These are phyloP conservation scores for Sphaerulina musiva DNA, from an alignment of 2,329 filamentous ascomycete genomes.

Conservation along the genomic window DNA sequence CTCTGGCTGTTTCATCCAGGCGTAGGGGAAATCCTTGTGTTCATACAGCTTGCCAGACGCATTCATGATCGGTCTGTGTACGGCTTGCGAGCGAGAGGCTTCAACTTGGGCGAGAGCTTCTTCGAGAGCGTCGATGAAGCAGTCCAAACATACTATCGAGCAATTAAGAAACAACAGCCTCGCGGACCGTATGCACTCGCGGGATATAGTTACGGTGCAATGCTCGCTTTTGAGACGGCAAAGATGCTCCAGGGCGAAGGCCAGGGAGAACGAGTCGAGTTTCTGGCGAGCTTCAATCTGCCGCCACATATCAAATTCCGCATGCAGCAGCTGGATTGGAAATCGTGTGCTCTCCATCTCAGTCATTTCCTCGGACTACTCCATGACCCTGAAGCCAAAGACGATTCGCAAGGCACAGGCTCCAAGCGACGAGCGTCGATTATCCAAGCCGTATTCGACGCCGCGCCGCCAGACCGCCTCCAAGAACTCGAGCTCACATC, in stretches of 20 bases:
- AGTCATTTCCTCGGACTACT: conserved; percentile 39
- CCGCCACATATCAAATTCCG: conserved; percentile 45
- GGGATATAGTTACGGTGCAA: conserved; percentile 48
- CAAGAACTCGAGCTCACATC: neutral
- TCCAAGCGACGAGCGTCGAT: neutral
- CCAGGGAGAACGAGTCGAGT: conserved; percentile 31
- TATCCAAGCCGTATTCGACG: neutral
- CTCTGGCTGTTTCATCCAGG: conserved; percentile 36
- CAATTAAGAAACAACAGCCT: conserved; percentile 41
- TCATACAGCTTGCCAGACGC: conserved; percentile 34
- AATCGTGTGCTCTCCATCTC: conserved; percentile 38
- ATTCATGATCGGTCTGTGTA: conserved; percentile 42
- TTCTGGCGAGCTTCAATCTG: conserved; percentile 43
- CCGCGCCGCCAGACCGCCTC: neutral
- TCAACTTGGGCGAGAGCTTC: conserved; percentile 37
- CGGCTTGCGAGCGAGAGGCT: conserved; percentile 42
- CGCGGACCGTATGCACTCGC: conserved; percentile 47
- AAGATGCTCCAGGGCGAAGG: conserved; percentile 38
- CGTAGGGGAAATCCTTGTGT: conserved; percentile 36
- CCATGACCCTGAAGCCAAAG: conserved; percentile 16
- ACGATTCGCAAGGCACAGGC: neutral
- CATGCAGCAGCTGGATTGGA: conserved; percentile 39
- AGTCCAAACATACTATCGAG: conserved; percentile 36
- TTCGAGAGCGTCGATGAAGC: conserved; percentile 38
- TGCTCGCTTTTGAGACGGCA: conserved; percentile 47